Conservation (phyloP, 2,329 filamentous ascomycete genomes). For the Nothophoma quercina region DNA sequence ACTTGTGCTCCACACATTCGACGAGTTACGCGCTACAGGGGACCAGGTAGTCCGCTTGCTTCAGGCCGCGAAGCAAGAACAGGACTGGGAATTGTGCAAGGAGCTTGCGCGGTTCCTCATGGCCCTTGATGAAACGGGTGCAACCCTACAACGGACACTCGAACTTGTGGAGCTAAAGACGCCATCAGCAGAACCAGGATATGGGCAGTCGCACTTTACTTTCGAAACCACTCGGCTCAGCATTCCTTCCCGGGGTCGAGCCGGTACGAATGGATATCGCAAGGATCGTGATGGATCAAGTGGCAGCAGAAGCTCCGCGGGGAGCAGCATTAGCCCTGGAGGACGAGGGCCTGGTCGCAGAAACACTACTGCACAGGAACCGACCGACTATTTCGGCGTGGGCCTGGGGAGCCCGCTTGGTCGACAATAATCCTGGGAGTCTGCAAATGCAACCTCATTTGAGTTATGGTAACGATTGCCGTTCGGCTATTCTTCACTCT, state of each 20-base stretch:
- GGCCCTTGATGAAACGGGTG: constrained; percentile 86
- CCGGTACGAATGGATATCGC: constrained; percentile 24
- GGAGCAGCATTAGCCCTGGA: constrained; percentile 28
- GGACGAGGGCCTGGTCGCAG: constrained; percentile 22
- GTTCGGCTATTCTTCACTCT: not conserved
- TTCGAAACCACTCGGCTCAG: constrained; percentile 40
- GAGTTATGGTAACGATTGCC: not conserved
- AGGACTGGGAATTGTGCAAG: constrained; percentile 94
- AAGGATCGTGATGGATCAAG: constrained; percentile 8
- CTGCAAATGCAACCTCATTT: not conserved
- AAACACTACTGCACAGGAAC: constrained; percentile 16
- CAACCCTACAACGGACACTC: constrained; percentile 77
- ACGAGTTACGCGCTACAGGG: constrained; percentile 66
- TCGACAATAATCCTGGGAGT: not conserved
- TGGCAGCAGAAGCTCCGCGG: constrained; percentile 21
- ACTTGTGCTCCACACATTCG: constrained; percentile 87
- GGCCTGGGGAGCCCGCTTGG: constrained; percentile 19
- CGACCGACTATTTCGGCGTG: constrained; percentile 34
- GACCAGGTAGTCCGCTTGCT: constrained; percentile 84
- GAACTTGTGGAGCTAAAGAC: constrained; percentile 55
- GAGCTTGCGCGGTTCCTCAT: constrained; percentile 95
- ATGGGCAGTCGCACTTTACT: constrained; percentile 40
- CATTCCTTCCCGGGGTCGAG: constrained; percentile 35
- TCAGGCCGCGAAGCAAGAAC: constrained; percentile 78
- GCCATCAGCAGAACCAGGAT: constrained; percentile 34